phyloP scores from a whole-genome alignment of 108 stramenopile species.

The Nitzschia inconspicua region DNA sequence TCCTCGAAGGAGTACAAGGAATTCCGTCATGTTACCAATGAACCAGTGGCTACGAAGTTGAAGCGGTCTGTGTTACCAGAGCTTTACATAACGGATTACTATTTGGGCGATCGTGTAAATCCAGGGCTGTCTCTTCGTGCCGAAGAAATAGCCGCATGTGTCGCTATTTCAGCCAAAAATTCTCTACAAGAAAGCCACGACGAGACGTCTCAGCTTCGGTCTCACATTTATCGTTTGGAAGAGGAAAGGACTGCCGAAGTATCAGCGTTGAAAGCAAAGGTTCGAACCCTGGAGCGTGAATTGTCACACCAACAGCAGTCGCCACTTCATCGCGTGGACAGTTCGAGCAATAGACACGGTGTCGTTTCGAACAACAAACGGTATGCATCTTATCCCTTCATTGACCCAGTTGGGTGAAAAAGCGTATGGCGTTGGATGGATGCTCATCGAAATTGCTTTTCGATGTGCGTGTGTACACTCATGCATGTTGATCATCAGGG shows the following conservation, averaged over 20 bases:
- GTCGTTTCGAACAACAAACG: no score
- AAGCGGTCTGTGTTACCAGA: conserved; percentile 1
- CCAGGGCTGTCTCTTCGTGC: background rate
- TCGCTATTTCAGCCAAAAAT: conserved; percentile 20
- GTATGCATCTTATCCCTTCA: no score
- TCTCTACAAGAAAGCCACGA: conserved; percentile 16
- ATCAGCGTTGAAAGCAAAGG: conserved; percentile 6
- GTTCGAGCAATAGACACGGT: no score
- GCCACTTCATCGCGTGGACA: no score
- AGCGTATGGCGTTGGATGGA: no score
- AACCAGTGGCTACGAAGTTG: background rate
- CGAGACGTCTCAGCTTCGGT: conserved; percentile 19
- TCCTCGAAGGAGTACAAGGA: background rate
- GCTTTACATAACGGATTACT: conserved; percentile 5
- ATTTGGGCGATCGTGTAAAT: background rate
- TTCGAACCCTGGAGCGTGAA: conserved; percentile 13
- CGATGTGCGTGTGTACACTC: no score
- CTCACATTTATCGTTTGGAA: conserved; percentile 14
- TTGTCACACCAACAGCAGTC: background rate
- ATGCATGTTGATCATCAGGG: no score
- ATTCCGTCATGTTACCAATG: background rate
- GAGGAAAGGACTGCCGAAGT: conserved; percentile 21
- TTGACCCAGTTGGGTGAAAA: no score
- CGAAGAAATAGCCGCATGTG: conserved; percentile 25
- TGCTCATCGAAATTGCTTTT: no score